These are phyloP conservation scores for Tripterygium wilfordii DNA, from an alignment of 177 flowering plant species.

Conservation along the genomic window DNA sequence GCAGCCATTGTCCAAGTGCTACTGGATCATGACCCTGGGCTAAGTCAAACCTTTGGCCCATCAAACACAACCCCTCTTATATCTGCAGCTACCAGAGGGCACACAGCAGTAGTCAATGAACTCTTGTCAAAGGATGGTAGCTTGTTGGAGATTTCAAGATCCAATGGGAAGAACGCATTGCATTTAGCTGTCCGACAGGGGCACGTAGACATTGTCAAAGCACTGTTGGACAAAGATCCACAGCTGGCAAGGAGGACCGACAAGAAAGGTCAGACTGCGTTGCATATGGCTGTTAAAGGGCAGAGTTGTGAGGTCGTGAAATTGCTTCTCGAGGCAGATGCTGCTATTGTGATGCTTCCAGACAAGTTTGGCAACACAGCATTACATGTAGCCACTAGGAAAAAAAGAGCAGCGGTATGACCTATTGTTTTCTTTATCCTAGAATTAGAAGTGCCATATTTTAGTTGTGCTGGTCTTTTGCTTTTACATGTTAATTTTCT, in stretches of 20 bases:
- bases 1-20: slow-evolving; percentile 57
- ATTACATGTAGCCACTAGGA: slow-evolving; percentile 69
- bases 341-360: slow-evolving; percentile 55
- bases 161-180: slow-evolving; percentile 64
- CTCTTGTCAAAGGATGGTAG: slow-evolving; percentile 43
- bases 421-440: background rate
- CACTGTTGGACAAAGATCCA: slow-evolving; percentile 52
- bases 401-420: slow-evolving; percentile 59
- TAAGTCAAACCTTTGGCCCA: slow-evolving; percentile 45
- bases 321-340: slow-evolving; percentile 53
- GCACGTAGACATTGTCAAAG: slow-evolving; percentile 55
- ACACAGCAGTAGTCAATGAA: slow-evolving; percentile 49
- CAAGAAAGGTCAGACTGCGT: slow-evolving; percentile 76
- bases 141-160: slow-evolving; percentile 45
- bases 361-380: slow-evolving; percentile 62
- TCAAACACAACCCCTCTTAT: slow-evolving; percentile 59
- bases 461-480: too few species aligned
- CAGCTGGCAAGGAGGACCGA: slow-evolving; percentile 60
- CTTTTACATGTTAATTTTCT: too few species aligned
- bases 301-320: slow-evolving; percentile 50
- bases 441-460: background rate
- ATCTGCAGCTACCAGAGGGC: slow-evolving; percentile 60
- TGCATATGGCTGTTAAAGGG: slow-evolving; percentile 84
- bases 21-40: slow-evolving; percentile 40
- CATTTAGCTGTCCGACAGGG: slow-evolving; percentile 62